These are phyloP conservation scores for Talaromyces trachyspermus DNA, from an alignment of 495 filamentous ascomycete genomes.

Conservation along the genomic window DNA sequence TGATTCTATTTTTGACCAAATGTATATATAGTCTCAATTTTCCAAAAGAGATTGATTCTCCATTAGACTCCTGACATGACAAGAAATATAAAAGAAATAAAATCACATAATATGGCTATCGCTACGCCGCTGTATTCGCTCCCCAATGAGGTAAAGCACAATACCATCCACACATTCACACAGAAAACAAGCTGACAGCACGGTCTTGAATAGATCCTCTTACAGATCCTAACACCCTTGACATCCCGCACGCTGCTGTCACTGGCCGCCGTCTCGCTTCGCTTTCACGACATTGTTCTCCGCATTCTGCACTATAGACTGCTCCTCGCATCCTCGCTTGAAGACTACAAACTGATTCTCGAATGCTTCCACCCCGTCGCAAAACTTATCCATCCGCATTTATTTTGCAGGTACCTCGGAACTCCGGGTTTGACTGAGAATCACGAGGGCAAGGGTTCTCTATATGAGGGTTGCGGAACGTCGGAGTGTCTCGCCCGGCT, in stretches of 20 bases:
- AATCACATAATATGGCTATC: no score
- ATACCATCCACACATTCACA: not conserved
- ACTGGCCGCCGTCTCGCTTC: constrained; percentile 53
- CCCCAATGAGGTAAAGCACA: constrained; percentile 40
- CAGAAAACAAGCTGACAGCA: not conserved
- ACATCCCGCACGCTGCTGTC: constrained; percentile 53
- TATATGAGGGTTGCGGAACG: constrained; percentile 31
- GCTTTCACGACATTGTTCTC: constrained; percentile 59
- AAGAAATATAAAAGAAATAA: no score
- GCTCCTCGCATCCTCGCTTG: constrained; percentile 43
- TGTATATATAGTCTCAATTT: no score
- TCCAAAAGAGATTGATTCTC: no score
- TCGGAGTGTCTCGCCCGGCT: constrained; percentile 28
- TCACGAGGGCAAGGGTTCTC: constrained; percentile 25
- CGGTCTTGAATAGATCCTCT: constrained; percentile 70
- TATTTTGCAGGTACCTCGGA: constrained; percentile 60
- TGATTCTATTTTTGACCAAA: no score
- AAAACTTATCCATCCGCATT: constrained; percentile 59
- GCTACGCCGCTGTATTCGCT: constrained; percentile 31
- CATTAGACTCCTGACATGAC: no score
- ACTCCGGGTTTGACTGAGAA: constrained; percentile 44
- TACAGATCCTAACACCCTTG: constrained; percentile 55
- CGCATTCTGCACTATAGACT: constrained; percentile 62
- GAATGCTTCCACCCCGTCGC: constrained; percentile 70
- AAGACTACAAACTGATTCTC: constrained; percentile 59